Conservation (phyloP, 495 filamentous ascomycete species). For the Amniculicola lignicola region DNA sequence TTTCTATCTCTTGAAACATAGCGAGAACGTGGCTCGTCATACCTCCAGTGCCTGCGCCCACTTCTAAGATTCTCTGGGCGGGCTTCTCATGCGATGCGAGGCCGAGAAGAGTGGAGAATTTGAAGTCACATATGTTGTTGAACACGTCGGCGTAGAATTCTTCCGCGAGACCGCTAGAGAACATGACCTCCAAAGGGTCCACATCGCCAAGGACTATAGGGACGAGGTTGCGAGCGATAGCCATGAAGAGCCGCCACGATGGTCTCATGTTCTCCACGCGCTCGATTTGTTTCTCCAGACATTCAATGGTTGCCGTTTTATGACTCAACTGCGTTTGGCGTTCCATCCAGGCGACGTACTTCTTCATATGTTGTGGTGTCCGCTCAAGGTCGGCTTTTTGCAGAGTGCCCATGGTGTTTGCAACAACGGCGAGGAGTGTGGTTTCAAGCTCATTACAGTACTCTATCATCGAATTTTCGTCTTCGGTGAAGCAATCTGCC, state of each 20-base stretch:
- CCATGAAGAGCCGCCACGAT: background rate
- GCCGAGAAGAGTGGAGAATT: background rate
- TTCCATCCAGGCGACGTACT: background rate
- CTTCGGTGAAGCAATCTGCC: background rate
- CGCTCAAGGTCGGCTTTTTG: background rate
- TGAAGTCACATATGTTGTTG: background rate
- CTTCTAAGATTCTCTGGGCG: slow-evolving; percentile 3
- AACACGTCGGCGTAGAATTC: background rate
- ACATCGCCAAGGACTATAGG: background rate
- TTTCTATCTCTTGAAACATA: no score
- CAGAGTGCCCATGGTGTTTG: background rate
- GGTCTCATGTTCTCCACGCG: background rate
- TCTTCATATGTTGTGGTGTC: background rate
- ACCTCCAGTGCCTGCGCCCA: slow-evolving; percentile 17
- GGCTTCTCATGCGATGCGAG: slow-evolving; percentile 5
- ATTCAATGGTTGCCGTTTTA: no score
- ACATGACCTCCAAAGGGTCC: slow-evolving; percentile 6
- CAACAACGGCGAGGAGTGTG: background rate
- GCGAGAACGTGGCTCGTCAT: background rate
- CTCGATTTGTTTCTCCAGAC: no score
- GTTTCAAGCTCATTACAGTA: no score
- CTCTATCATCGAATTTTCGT: background rate
- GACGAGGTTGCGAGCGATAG: background rate
- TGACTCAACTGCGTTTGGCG: no score
- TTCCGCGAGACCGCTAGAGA: background rate